Base-by-base conservation (phyloP, 352 stramenopile species). In the Detonula confervacea region DNA sequence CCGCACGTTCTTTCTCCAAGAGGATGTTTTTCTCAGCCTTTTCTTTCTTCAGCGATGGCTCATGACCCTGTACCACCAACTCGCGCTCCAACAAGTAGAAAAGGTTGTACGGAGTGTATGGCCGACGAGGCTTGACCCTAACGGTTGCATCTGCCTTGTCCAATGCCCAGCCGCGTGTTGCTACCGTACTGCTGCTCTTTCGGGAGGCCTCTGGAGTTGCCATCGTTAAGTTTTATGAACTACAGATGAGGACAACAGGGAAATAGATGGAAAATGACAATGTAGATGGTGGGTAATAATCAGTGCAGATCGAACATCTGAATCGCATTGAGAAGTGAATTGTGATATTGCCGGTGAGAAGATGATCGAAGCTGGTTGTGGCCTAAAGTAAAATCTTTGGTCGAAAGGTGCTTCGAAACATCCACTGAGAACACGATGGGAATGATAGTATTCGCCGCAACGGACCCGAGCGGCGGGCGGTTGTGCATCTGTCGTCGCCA, bases 41-140 rank as follows among this genome's bases (percentile, higher is more conserved):
- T 37, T 55, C 39, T 14, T 44, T 63, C 9, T 22, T 30, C 44
- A 47, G n/a, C 0, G 11, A 37, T 33, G 49, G 39, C 2, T 77
- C 71, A 30, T 73, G 37, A 18, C 56, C 63, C 68, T 85, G 77
- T 0, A 85, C 71, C 12, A 81, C 42, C 51, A 73, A 56, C 42
- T 85, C 77, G 54, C 77, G 72, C 39, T 85, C 77, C 16, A 85
- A 39, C 16, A 85, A 67, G 47, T 81, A 85, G 55, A 85, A 85
- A n/a, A 85, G 65, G 51, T 85, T 85, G 52, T 85, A 85, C 1
- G 77, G 77, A 11, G 77, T 85, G 44, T 85, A 85, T 18, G 77
- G 77, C 35, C 77, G 27, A 24, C 61, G 66, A 1, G 77, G 77
- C 61, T 85, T 85, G 37, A 68, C 42, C 37, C 42, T 22, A 39